A percentile compares a stretch with the other conserved stretches of the same genome.
Evolutionary conservation across 768 basidiomycete species (phyloP).

Genomic region (Trametes maxima): DNA sequence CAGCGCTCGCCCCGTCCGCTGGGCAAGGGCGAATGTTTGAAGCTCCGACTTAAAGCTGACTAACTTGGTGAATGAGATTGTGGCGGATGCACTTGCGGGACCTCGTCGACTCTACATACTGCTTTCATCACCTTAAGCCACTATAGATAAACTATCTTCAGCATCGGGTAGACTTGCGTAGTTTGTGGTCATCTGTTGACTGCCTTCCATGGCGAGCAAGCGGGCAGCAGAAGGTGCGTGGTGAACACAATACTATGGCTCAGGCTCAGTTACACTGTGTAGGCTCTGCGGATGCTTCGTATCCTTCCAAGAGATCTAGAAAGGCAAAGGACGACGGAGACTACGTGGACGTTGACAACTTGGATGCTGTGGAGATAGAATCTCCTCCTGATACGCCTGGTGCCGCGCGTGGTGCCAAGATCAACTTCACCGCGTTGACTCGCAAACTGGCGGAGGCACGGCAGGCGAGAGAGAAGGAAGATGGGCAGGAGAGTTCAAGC

Average conservation of each 20-base stretch:
- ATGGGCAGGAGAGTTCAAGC: conserved; percentile 48
- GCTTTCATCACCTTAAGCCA: not conserved
- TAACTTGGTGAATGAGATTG: conserved; percentile 6
- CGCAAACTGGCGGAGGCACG: conserved; percentile 74
- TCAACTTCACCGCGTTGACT: conserved; percentile 83
- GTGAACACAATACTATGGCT: not conserved
- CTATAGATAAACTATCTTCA: not conserved
- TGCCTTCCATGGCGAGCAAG: conserved; percentile 25
- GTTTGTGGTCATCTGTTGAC: not conserved
- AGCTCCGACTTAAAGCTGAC: conserved; percentile 30
- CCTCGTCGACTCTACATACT: not conserved
- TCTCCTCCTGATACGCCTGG: conserved; percentile 41
- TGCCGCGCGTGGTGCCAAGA: conserved; percentile 74
- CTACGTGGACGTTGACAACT: conserved; percentile 57
- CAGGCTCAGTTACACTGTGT: not conserved
- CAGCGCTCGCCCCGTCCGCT: not conserved
- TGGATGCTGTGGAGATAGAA: conserved; percentile 39
- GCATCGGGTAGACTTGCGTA: not conserved
- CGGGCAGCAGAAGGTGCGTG: conserved; percentile 36
- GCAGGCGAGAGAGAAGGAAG: conserved; percentile 42
- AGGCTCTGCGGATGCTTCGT: conserved; percentile 31
- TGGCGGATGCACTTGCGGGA: not conserved
- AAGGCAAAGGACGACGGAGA: conserved; percentile 55
- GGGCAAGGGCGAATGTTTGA: conserved; percentile 15
- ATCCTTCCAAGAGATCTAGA: conserved; percentile 43